phyloP scores from a whole-genome alignment of 2,329 filamentous ascomycete genomes.

The Fusarium sp. region DNA sequence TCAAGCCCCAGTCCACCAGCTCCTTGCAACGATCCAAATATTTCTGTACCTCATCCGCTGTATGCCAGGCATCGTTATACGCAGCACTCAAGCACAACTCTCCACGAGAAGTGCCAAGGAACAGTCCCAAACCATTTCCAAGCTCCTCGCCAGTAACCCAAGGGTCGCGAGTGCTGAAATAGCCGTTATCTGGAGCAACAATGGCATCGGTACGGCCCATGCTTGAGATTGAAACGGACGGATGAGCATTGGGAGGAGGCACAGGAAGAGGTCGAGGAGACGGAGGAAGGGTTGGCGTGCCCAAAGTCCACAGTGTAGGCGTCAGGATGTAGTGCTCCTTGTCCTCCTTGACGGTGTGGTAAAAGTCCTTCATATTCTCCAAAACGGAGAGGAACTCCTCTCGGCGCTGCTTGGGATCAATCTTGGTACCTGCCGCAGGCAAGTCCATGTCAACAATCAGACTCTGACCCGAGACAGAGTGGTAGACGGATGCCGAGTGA shows the following conservation, averaged over 20 bases:
- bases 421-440: rapidly evolving
- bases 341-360: slow-evolving; percentile 47
- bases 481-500: slow-evolving; percentile 47
- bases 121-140: slow-evolving; percentile 53
- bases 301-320: slow-evolving; percentile 36
- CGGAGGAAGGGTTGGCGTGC: slow-evolving; percentile 22
- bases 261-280: slow-evolving; percentile 30
- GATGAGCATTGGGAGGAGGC: slow-evolving; percentile 40
- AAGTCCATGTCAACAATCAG: slow-evolving; percentile 45
- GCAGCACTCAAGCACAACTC: slow-evolving; percentile 53
- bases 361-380: slow-evolving; percentile 44
- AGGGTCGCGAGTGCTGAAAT: slow-evolving; percentile 48
- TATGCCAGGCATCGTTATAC: slow-evolving; percentile 59
- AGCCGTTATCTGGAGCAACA: slow-evolving; percentile 43
- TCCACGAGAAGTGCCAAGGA: slow-evolving; percentile 53
- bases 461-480: slow-evolving; percentile 46
- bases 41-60: slow-evolving; percentile 17
- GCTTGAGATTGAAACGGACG: slow-evolving; percentile 50
- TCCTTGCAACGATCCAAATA: slow-evolving; percentile 41
- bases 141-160: slow-evolving; percentile 62
- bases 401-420: background rate
- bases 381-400: slow-evolving; percentile 44
- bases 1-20: slow-evolving; percentile 7
- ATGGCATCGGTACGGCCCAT: slow-evolving; percentile 52
- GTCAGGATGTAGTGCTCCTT: slow-evolving; percentile 45